Conservation (phyloP, 2,329 filamentous ascomycete species). For the Stachybotrys echinatus region DNA sequence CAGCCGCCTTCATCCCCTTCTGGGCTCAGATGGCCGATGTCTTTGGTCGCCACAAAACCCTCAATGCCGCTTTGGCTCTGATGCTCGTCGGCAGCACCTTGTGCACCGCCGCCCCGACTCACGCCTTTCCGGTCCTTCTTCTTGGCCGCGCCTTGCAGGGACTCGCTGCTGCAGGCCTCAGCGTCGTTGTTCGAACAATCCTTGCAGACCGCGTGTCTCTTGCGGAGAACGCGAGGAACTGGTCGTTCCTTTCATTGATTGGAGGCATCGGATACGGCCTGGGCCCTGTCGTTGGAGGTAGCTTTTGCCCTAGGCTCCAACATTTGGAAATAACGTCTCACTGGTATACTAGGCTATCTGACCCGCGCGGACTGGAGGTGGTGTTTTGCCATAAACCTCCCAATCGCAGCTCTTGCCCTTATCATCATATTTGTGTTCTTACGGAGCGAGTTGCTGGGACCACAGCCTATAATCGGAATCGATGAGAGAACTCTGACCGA, state of each 20-base stretch:
- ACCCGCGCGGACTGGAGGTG: conserved; percentile 56
- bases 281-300: conserved; percentile 56
- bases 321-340: not conserved
- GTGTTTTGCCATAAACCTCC: conserved; percentile 61
- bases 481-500: conserved; percentile 23
- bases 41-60: conserved; percentile 54
- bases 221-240: conserved; percentile 57
- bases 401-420: conserved; percentile 46
- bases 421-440: conserved; percentile 51
- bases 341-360: conserved; percentile 31
- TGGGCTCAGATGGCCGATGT: conserved; percentile 62
- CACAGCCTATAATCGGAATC: conserved; percentile 41
- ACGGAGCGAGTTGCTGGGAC: conserved; percentile 51
- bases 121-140: conserved; percentile 53
- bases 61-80: conserved; percentile 51
- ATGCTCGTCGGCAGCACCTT: conserved; percentile 57
- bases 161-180: conserved; percentile 54
- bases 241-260: conserved; percentile 55
- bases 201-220: conserved; percentile 60
- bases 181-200: conserved; percentile 56
- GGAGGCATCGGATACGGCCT: conserved; percentile 54
- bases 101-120: conserved; percentile 51
- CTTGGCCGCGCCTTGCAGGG: conserved; percentile 61
- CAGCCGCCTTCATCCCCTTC: conserved; percentile 61
- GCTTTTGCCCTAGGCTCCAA: not conserved